Conservation (phyloP, 345 rosid species). For the Populus simonii region DNA sequence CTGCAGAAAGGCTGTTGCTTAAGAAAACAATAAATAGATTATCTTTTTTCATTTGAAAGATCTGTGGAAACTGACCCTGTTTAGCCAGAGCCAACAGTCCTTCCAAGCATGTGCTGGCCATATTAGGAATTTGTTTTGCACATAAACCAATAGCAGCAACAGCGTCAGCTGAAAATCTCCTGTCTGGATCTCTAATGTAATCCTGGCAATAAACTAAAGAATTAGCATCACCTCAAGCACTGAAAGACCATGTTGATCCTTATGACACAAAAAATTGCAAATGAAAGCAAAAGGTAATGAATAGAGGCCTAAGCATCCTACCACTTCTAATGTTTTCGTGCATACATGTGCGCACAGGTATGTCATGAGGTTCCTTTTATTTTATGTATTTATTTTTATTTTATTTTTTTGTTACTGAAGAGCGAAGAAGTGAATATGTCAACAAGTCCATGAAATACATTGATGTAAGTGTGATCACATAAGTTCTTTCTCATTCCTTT, state of each 20-base stretch:
- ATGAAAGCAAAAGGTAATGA: too few species aligned
- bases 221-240: constrained; percentile 33
- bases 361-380: too few species aligned
- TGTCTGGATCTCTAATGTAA: constrained; percentile 84
- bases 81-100: constrained; percentile 62
- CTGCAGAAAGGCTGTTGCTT: constrained; percentile 46
- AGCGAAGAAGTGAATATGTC: too few species aligned
- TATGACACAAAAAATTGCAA: background rate
- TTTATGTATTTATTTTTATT: too few species aligned
- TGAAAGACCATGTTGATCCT: background rate
- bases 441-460: too few species aligned
- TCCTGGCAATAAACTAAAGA: constrained; percentile 54
- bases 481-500: too few species aligned
- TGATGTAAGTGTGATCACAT: too few species aligned
- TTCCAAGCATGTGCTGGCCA: constrained; percentile 69
- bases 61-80: constrained; percentile 42
- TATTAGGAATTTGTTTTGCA: constrained; percentile 59
- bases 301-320: too few species aligned
- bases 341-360: too few species aligned
- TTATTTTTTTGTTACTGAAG: too few species aligned
- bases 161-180: constrained; percentile 85
- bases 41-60: background rate
- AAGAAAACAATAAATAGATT: constrained; percentile 11
- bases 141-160: constrained; percentile 87
- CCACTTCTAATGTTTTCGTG: too few species aligned